Conservation (phyloP, 495 filamentous ascomycete genomes). For the Penicillium nucicola region DNA sequence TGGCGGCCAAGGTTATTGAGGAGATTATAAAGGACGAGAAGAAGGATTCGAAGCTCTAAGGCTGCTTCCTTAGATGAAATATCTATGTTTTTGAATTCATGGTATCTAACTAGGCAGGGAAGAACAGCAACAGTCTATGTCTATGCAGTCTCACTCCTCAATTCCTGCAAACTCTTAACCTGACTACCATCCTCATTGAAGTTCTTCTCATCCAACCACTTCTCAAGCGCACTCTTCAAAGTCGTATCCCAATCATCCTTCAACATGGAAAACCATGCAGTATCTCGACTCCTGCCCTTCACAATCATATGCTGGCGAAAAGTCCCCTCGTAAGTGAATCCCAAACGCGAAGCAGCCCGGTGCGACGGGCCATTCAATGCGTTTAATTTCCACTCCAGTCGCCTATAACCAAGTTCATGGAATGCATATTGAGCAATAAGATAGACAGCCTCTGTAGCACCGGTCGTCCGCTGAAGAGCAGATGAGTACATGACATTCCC, state of each 20-base stretch:
- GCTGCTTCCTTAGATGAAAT: too few species aligned
- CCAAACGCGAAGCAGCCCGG: slow-evolving; percentile 48
- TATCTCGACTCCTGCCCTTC: slow-evolving; percentile 54
- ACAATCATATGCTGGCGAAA: slow-evolving; percentile 57
- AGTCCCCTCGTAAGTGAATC: slow-evolving; percentile 51
- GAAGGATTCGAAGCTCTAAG: slow-evolving; percentile 9
- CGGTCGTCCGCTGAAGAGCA: slow-evolving; percentile 43
- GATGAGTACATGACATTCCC: slow-evolving; percentile 47
- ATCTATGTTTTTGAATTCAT: too few species aligned
- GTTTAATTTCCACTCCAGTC: slow-evolving; percentile 60
- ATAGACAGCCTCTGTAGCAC: slow-evolving; percentile 51
- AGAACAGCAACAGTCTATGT: too few species aligned
- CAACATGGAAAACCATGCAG: slow-evolving; percentile 52
- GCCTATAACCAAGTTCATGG: slow-evolving; percentile 47
- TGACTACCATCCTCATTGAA: slow-evolving; percentile 47
- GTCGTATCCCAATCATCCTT: slow-evolving; percentile 51
- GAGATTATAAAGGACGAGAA: slow-evolving; percentile 19
- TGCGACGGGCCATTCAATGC: slow-evolving; percentile 44
- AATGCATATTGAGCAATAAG: slow-evolving; percentile 45
- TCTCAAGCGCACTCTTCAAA: slow-evolving; percentile 38
- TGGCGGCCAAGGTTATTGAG: slow-evolving; percentile 31
- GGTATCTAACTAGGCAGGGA: too few species aligned
- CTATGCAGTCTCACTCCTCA: not conserved
- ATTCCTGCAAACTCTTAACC: slow-evolving; percentile 32
- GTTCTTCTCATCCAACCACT: slow-evolving; percentile 46